These are phyloP conservation scores for Naganishia vaughanmartiniae DNA, from an alignment of 768 basidiomycete species.

Conservation along the genomic window DNA sequence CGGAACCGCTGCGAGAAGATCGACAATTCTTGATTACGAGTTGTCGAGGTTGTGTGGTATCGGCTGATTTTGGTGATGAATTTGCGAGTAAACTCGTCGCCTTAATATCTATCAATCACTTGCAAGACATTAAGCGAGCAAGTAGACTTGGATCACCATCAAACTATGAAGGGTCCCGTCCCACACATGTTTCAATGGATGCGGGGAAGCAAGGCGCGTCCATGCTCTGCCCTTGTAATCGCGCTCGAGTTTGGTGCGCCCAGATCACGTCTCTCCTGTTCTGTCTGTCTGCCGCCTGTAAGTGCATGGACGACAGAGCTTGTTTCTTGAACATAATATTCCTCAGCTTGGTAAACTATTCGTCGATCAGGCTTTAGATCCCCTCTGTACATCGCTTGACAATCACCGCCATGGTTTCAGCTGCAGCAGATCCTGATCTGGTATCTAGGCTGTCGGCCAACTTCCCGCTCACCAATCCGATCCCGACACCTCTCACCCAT, in stretches of 20 bases:
- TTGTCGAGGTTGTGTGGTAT: too few species aligned
- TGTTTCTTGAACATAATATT: not conserved
- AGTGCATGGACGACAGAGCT: too few species aligned
- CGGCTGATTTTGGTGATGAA: too few species aligned
- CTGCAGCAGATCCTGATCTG: constrained; percentile 5
- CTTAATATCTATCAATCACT: too few species aligned
- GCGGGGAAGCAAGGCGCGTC: too few species aligned
- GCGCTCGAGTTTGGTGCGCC: not conserved
- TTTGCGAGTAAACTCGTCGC: too few species aligned
- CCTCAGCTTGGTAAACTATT: not conserved
- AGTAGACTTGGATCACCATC: too few species aligned
- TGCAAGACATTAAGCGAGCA: too few species aligned
- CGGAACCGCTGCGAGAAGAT: too few species aligned
- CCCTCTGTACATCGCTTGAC: not conserved
- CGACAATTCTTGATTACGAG: too few species aligned
- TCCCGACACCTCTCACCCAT: constrained; percentile 76
- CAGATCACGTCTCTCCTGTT: not conserved
- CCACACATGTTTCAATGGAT: too few species aligned
- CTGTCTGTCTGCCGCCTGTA: not conserved
- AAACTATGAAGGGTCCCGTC: too few species aligned
- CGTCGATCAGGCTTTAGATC: not conserved
- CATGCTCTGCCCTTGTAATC: not conserved
- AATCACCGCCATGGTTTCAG: not conserved
- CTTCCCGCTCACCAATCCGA: constrained; percentile 82
- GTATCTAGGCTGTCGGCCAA: constrained; percentile 54